phyloP scores from a whole-genome alignment of 129 eudicot genomes.

The Flaveria brownii region DNA sequence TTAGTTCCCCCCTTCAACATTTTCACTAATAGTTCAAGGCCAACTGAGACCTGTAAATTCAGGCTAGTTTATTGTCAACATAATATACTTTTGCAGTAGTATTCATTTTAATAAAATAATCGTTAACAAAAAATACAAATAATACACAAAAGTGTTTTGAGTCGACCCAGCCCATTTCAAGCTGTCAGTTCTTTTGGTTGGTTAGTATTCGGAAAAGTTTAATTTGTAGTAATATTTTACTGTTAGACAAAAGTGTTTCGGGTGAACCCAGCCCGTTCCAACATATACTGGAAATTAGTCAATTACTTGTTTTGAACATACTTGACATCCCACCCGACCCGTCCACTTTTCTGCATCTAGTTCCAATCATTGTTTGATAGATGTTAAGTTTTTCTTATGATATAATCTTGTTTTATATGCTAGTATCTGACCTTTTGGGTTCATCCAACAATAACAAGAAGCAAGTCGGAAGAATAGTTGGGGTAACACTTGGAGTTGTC shows the following conservation, averaged over 20 bases:
- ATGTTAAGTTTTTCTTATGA: not conserved
- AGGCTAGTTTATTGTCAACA: too few species aligned
- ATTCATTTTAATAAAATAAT: too few species aligned
- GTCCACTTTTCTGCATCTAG: not conserved
- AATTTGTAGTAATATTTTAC: too few species aligned
- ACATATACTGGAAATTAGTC: not conserved
- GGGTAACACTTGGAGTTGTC: constrained; percentile 50
- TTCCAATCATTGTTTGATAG: not conserved
- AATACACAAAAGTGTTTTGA: not conserved
- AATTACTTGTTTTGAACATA: not conserved
- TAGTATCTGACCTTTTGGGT: constrained; percentile 30
- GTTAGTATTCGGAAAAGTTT: too few species aligned
- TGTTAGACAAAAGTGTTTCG: not conserved
- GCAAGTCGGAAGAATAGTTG: constrained; percentile 46
- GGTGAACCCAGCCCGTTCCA: not conserved
- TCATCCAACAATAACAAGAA: constrained; percentile 44
- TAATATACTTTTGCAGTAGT: too few species aligned
- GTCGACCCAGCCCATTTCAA: not conserved
- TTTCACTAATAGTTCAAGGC: not conserved
- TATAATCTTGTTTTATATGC: constrained; percentile 23
- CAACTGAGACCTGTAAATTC: not conserved
- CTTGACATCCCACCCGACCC: not conserved
- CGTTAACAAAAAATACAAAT: not conserved
- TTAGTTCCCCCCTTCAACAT: constrained; percentile 24
- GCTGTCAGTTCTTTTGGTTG: too few species aligned